A percentile compares a stretch with the other conserved stretches of the same genome.
These are phyloP conservation scores for Pholiota microspora DNA, from an alignment of 768 basidiomycete species.

Conservation along the genomic window DNA sequence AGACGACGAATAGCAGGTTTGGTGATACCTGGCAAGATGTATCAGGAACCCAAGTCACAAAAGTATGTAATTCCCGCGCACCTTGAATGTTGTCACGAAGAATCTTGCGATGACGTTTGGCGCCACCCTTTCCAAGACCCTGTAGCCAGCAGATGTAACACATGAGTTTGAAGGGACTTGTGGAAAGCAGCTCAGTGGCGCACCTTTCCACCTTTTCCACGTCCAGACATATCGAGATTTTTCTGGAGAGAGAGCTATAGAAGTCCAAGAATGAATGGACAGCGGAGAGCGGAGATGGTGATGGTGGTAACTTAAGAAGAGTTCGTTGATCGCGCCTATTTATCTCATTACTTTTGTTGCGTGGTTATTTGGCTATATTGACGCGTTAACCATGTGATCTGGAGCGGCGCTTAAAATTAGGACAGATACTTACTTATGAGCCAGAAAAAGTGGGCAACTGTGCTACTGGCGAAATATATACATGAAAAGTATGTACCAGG, in stretches of 20 bases:
- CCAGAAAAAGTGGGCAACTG: too few relatives aligned
- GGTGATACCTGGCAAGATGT: constrained; percentile 31
- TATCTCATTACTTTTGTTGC: constrained; percentile 40
- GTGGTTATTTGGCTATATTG: constrained; percentile 38
- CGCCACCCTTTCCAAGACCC: constrained; percentile 80
- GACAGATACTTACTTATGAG: neutral
- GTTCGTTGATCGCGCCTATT: constrained; percentile 36
- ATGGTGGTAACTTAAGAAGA: constrained; percentile 30
- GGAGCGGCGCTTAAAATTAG: neutral
- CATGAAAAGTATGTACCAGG: too few relatives aligned
- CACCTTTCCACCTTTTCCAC: constrained; percentile 78
- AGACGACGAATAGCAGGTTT: constrained; percentile 78
- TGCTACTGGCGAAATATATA: too few relatives aligned
- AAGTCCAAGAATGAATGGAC: constrained; percentile 1
- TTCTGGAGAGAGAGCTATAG: constrained; percentile 16
- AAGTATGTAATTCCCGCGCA: constrained; percentile 22
- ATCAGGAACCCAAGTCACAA: neutral
- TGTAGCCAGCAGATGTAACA: constrained; percentile 22
- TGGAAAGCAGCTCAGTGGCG: constrained; percentile 10
- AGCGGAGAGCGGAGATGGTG: constrained; percentile 17
- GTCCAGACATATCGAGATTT: constrained; percentile 60
- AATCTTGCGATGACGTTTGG: constrained; percentile 80
- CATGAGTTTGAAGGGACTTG: neutral
- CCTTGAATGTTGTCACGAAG: constrained; percentile 83
- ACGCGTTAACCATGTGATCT: constrained; percentile 24